These are phyloP conservation scores for Dactylonectria estremocensis DNA, from an alignment of 2,329 filamentous ascomycete genomes.

Conservation along the genomic window DNA sequence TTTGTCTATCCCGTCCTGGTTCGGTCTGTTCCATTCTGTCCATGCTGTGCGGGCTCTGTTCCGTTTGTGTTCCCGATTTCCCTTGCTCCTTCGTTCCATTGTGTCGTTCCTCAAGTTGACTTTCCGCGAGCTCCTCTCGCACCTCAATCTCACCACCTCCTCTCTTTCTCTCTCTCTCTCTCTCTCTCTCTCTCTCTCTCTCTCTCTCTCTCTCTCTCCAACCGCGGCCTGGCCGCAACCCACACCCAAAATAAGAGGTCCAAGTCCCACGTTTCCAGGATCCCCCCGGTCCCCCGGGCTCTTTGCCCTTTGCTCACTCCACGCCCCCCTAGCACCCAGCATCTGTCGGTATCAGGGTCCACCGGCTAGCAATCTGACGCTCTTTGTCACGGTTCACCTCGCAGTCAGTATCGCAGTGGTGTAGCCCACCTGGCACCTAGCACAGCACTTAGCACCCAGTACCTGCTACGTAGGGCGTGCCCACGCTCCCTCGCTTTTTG, in stretches of 20 bases:
- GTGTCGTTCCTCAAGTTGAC: not conserved
- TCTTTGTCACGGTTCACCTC: conserved; percentile 9
- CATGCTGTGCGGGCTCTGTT: not conserved
- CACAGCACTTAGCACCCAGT: no score
- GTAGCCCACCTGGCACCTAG: not conserved
- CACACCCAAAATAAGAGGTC: conserved; percentile 26
- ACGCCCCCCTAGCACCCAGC: conserved; percentile 18
- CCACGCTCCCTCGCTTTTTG: not conserved
- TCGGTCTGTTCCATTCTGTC: conserved; percentile 8
- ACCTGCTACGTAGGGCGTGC: not conserved
- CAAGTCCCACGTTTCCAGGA: conserved; percentile 28
- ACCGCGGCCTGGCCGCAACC: conserved; percentile 27
- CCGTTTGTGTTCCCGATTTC: conserved; percentile 2
- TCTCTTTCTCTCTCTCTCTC: conserved; percentile 26
- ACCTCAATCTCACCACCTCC: conserved; percentile 11
- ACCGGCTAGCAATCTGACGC: conserved; percentile 23
- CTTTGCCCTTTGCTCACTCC: conserved; percentile 15
- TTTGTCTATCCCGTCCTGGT: not conserved
- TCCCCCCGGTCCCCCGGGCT: conserved; percentile 19
- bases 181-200: conserved; percentile 26
- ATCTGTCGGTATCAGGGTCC: conserved; percentile 33
- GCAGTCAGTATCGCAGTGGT: no score
- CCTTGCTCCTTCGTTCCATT: not conserved
- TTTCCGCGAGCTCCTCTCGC: not conserved
- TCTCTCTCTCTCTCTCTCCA: conserved; percentile 22